phyloP scores from a whole-genome alignment of 495 filamentous ascomycete species.

The Umbilicaria muhlenbergii region DNA sequence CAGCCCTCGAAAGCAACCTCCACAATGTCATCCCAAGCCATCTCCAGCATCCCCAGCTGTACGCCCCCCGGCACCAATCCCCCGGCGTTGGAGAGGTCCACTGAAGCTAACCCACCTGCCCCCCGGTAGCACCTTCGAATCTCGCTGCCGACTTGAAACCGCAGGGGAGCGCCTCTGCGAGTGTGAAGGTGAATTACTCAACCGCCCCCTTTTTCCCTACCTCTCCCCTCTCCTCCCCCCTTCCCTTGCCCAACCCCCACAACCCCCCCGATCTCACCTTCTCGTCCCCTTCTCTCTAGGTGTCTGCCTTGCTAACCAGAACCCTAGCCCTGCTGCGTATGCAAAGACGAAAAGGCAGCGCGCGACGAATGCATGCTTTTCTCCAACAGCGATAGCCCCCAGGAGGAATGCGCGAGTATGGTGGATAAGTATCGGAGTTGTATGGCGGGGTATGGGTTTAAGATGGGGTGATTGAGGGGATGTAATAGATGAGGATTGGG shows the following conservation, averaged over 20 bases:
- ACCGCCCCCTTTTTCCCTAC: not conserved
- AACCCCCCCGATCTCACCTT: no score
- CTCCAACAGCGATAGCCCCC: constrained; percentile 59
- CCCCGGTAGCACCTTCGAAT: constrained; percentile 17
- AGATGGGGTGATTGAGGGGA: constrained; percentile 30
- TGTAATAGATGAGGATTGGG: not conserved
- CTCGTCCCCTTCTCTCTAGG: not conserved
- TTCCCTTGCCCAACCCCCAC: no score
- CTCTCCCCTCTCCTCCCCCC: no score
- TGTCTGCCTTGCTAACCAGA: not conserved
- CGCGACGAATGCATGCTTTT: constrained; percentile 99
- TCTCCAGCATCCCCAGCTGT: not conserved
- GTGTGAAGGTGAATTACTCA: constrained; percentile 35
- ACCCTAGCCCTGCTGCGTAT: constrained; percentile 81
- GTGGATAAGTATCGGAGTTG: constrained; percentile 80
- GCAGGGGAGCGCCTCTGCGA: constrained; percentile 25
- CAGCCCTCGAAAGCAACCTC: no score
- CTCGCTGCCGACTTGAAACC: constrained; percentile 25
- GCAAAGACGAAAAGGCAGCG: constrained; percentile 80
- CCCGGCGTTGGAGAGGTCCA: not conserved
- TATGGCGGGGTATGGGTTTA: constrained; percentile 90
- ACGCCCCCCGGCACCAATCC: not conserved
- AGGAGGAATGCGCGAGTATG: constrained; percentile 60
- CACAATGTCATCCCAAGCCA: no score
- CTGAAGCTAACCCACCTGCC: constrained; percentile 2